Evolutionary conservation across 2,329 filamentous ascomycete species (phyloP).

Genomic region (Davidsoniella australis): DNA sequence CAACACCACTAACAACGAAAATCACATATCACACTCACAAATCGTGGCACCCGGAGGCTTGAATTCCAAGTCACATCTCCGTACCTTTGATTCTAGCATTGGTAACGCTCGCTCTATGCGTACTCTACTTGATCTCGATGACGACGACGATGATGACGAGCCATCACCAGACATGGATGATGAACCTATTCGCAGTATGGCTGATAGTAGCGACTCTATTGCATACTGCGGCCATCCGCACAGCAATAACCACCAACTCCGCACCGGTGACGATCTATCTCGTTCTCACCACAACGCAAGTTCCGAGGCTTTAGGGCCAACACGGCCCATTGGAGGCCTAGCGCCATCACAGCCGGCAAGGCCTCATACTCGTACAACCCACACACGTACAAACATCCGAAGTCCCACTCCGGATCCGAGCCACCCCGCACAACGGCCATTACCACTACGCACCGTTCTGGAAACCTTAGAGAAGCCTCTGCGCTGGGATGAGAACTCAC

Average conservation of each 20-base stretch:
- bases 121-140: conserved; percentile 6
- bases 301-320: conserved; percentile 3
- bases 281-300: conserved; percentile 5
- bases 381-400: background rate
- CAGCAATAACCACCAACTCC: background rate
- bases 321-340: background rate
- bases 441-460: conserved; percentile 8
- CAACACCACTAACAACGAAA: background rate
- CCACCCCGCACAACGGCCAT: conserved; percentile 1
- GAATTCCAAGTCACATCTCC: background rate
- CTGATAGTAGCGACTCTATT: background rate
- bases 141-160: conserved; percentile 4
- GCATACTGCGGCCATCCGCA: background rate
- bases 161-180: background rate
- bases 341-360: background rate
- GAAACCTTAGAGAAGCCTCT: conserved; percentile 8
- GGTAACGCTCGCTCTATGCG: conserved; percentile 8
- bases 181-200: background rate
- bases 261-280: conserved; percentile 1
- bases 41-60: background rate
- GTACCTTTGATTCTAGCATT: background rate
- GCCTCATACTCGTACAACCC: conserved; percentile 3
- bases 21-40: background rate
- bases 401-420: conserved; percentile 1
- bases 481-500: conserved; percentile 1